These are phyloP conservation scores for Lupinus albus DNA, from an alignment of 306 rosid genomes.

Conservation along the genomic window DNA sequence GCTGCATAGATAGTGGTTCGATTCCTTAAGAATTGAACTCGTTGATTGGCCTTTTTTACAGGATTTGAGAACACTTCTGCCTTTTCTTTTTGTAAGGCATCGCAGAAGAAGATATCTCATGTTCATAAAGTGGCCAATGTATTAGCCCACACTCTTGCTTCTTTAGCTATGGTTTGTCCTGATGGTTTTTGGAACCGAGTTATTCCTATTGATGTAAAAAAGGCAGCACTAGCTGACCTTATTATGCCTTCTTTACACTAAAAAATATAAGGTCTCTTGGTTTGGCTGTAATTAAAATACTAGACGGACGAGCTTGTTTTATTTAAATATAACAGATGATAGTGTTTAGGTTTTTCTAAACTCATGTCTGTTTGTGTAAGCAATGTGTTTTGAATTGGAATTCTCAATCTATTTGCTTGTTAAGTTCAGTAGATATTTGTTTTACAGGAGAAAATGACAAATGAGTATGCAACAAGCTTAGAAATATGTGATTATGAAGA, in stretches of 20 bases:
- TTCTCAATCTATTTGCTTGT: slow-evolving; percentile 15
- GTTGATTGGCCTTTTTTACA: slow-evolving; percentile 28
- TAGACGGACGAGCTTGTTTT: slow-evolving; percentile 1
- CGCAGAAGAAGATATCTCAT: neutral
- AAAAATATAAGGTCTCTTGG: neutral
- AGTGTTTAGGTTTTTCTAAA: neutral
- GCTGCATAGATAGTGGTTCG: slow-evolving; percentile 5
- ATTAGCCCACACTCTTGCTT: no score
- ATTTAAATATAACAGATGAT: neutral
- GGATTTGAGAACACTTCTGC: slow-evolving; percentile 26
- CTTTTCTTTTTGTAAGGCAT: slow-evolving; percentile 4
- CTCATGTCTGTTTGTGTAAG: slow-evolving; percentile 1
- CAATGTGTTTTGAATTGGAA: slow-evolving; percentile 9
- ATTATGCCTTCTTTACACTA: no score
- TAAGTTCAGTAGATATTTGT: slow-evolving; percentile 36
- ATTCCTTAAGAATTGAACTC: neutral
- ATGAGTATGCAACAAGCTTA: slow-evolving; percentile 35
- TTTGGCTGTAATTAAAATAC: slow-evolving; percentile 5
- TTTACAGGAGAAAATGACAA: slow-evolving; percentile 48
- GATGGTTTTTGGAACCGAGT: no score
- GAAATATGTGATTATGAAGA: slow-evolving; percentile 50
- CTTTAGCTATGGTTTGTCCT: no score
- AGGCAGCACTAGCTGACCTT: no score
- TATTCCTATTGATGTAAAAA: no score
- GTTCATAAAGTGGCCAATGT: no score